Evolutionary conservation across 495 filamentous ascomycete species (phyloP).

Genomic region (Cryomyces antarcticus): DNA sequence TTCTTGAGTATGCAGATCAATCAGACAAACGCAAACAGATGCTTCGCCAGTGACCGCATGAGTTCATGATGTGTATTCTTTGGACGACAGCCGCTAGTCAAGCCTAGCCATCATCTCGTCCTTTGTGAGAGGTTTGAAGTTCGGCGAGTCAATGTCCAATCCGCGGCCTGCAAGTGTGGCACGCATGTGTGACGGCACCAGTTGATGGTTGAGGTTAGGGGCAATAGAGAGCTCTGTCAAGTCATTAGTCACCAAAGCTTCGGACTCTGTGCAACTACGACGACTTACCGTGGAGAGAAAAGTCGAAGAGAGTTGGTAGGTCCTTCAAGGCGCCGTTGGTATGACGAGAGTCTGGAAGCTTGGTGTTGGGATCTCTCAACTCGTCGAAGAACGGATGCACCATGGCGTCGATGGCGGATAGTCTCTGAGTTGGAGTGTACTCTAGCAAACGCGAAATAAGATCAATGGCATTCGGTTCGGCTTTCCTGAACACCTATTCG

Average conservation of each 20-base stretch:
- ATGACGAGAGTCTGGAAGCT: slow-evolving; percentile 84
- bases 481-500: slow-evolving; percentile 76
- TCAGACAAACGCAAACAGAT: too few species aligned
- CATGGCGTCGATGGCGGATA: slow-evolving; percentile 91
- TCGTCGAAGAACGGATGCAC: slow-evolving; percentile 98
- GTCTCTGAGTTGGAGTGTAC: slow-evolving; percentile 89
- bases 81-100: slow-evolving; percentile 41
- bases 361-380: slow-evolving; percentile 68
- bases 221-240: slow-evolving; percentile 79
- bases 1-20: too few species aligned
- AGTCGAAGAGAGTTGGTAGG: slow-evolving; percentile 77
- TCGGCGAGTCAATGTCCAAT: slow-evolving; percentile 61
- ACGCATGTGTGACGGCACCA: slow-evolving; percentile 70
- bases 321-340: slow-evolving; percentile 55
- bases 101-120: slow-evolving; percentile 95
- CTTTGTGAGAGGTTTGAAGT: slow-evolving; percentile 74
- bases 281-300: slow-evolving; percentile 70
- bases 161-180: slow-evolving; percentile 52
- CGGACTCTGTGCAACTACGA: background rate
- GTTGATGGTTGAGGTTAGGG: slow-evolving; percentile 62
- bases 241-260: background rate
- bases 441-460: slow-evolving; percentile 83
- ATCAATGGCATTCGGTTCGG: slow-evolving; percentile 79
- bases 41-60: too few species aligned
- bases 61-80: too few species aligned